A percentile compares a stretch with the other conserved stretches of the same genome.
Conservation (phyloP, 805 yeast genomes). For the Blastobotrys parvus region DNA sequence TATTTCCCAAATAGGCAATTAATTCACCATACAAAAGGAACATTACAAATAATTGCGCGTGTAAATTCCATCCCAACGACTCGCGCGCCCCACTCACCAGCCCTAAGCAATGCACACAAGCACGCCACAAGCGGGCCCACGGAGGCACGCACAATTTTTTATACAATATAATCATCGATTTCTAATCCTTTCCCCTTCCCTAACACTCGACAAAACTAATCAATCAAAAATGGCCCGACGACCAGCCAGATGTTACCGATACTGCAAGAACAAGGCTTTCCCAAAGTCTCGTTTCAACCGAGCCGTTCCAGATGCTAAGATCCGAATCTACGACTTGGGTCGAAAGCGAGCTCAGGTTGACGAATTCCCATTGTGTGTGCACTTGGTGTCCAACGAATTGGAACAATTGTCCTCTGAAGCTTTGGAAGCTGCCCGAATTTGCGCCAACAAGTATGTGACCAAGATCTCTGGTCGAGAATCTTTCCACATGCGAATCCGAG, state of each 20-base stretch:
- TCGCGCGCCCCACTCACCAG: neutral
- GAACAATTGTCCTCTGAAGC: slow-evolving; percentile 99
- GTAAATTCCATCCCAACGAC: neutral
- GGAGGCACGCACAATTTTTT: too few species aligned
- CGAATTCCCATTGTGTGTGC: slow-evolving; percentile 99
- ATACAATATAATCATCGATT: too few species aligned
- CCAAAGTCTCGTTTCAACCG: slow-evolving; percentile 99
- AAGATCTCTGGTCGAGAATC: slow-evolving; percentile 97
- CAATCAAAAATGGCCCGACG: slow-evolving; percentile 91
- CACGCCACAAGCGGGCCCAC: too few species aligned
- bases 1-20: neutral
- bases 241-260: slow-evolving; percentile 99
- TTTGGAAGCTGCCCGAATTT: slow-evolving; percentile 99
- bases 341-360: slow-evolving; percentile 99
- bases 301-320: slow-evolving; percentile 99
- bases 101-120: neutral
- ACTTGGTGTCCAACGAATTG: slow-evolving; percentile 97
- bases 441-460: slow-evolving; percentile 99
- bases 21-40: neutral
- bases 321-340: slow-evolving; percentile 98
- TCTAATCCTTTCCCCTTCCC: too few species aligned
- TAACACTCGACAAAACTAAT: neutral
- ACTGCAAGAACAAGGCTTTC: slow-evolving; percentile 99
- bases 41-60: neutral
- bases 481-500: slow-evolving; percentile 99